Conservation (phyloP, 495 filamentous ascomycete species). For the Cladorrhinum samala region DNA sequence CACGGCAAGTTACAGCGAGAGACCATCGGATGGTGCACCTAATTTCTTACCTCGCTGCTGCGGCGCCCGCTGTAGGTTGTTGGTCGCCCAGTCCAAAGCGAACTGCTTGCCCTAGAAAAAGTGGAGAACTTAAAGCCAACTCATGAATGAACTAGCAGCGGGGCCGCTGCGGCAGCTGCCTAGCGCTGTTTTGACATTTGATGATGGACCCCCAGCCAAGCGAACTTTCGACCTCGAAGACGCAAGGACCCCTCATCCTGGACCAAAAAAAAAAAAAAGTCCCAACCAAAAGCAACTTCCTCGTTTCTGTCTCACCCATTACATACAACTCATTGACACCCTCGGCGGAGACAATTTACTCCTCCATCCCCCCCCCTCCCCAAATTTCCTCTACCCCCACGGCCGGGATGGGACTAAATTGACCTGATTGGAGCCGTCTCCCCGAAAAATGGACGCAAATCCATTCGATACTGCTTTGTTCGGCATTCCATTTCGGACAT, state of each 20-base stretch:
- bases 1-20: not conserved
- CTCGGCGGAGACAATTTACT: not conserved
- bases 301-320: not conserved
- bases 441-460: not conserved
- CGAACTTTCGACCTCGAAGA: no score
- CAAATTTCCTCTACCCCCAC: not conserved
- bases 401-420: not conserved
- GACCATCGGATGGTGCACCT: constrained; percentile 28
- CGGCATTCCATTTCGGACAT: not conserved
- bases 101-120: not conserved
- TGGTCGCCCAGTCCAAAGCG: not conserved
- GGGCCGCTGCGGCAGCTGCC: constrained; percentile 6
- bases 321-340: not conserved
- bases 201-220: no score
- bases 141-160: not conserved
- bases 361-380: not conserved
- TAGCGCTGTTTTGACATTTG: no score
- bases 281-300: not conserved
- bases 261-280: not conserved
- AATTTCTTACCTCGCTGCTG: not conserved
- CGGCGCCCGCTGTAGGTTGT: not conserved
- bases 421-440: not conserved
- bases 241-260: not conserved
- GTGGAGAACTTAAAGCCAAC: not conserved
- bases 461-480: constrained; percentile 3